These are phyloP conservation scores for Monosporascus ibericus DNA, from an alignment of 2,329 filamentous ascomycete species.

Conservation along the genomic window DNA sequence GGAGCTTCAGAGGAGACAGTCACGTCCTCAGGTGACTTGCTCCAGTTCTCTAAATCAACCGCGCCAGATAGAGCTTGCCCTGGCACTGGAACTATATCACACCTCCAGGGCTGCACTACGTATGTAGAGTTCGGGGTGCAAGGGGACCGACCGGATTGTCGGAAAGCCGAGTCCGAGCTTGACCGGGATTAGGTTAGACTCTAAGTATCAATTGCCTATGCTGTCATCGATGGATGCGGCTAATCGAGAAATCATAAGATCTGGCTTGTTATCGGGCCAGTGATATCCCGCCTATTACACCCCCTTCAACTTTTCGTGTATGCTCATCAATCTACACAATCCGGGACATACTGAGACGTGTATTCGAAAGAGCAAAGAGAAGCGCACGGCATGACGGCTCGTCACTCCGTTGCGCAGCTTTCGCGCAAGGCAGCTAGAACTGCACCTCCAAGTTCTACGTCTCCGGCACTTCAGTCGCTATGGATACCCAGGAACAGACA, in stretches of 20 bases:
- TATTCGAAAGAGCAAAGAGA: not conserved
- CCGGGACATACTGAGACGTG: too few species aligned
- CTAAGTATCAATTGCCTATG: not conserved
- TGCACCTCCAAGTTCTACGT: conserved; percentile 17
- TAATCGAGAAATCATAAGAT: not conserved
- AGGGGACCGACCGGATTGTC: not conserved
- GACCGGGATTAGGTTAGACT: too few species aligned
- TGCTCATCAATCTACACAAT: not conserved
- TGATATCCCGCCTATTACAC: not conserved
- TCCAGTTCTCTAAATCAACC: not conserved
- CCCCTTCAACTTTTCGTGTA: too few species aligned
- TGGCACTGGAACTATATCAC: too few species aligned
- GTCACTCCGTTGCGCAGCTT: conserved; percentile 32
- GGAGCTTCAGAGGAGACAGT: conserved; percentile 5
- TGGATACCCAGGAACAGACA: conserved; percentile 14
- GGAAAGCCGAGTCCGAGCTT: conserved; percentile 7
- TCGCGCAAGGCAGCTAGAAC: conserved; percentile 25
- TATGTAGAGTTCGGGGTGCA: too few species aligned
- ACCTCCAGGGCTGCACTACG: too few species aligned
- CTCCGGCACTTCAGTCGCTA: conserved; percentile 11
- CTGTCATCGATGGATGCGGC: not conserved
- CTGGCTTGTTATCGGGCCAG: not conserved
- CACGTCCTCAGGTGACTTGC: conserved; percentile 22
- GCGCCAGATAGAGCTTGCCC: too few species aligned
- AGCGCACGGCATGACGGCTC: conserved; percentile 30